phyloP scores from a whole-genome alignment of 805 yeast genomes.

The Yarrowia alimentaria region DNA sequence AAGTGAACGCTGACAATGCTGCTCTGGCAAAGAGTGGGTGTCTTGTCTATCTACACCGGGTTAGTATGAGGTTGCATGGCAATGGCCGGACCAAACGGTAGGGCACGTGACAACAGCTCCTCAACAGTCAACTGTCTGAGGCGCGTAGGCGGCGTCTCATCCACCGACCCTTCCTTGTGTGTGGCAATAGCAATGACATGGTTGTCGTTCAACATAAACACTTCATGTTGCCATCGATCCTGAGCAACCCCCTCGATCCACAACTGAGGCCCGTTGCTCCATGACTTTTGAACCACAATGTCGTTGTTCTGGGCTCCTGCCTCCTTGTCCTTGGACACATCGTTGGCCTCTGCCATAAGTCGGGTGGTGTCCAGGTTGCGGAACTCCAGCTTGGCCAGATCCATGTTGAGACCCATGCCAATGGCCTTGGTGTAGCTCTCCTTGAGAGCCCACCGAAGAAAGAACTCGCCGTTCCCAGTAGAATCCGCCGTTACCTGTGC shows the following conservation, averaged over 20 bases:
- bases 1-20: no score
- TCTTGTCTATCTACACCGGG: no score
- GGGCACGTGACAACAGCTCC: constrained; percentile 11
- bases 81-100: constrained; percentile 16
- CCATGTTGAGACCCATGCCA: constrained; percentile 58
- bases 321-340: constrained; percentile 14
- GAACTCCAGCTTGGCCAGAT: constrained; percentile 39
- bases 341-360: constrained; percentile 9
- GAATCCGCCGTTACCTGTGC: constrained; percentile 2
- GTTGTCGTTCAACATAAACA: constrained; percentile 20
- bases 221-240: constrained; percentile 27
- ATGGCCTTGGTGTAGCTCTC: constrained; percentile 68
- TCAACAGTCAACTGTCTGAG: constrained; percentile 1
- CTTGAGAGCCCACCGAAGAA: constrained; percentile 71
- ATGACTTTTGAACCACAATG: constrained; percentile 5
- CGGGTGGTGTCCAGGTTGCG: constrained; percentile 30
- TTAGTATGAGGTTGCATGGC: constrained; percentile 20
- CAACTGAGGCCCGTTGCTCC: constrained; percentile 13
- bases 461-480: constrained; percentile 26
- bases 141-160: constrained; percentile 3
- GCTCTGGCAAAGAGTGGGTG: no score
- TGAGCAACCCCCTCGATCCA: constrained; percentile 26
- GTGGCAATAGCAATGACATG: constrained; percentile 26
- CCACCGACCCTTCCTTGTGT: constrained; percentile 7
- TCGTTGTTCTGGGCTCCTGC: neutral